Conservation (phyloP, 805 yeast species). For the Cyberlindnera veronae region DNA sequence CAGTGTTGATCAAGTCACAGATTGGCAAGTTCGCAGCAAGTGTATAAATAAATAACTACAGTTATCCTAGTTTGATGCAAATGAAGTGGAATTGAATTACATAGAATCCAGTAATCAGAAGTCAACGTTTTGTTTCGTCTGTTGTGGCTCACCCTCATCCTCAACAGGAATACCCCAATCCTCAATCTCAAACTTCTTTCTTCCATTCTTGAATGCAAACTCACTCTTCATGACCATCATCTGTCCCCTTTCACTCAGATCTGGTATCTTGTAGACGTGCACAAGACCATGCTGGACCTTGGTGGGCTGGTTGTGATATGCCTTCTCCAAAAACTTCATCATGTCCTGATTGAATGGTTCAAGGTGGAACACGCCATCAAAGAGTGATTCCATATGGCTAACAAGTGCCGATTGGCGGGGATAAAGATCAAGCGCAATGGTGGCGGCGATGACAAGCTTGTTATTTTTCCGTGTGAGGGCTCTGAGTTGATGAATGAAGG, state of each 20-base stretch:
- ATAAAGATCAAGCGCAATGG: conserved; percentile 64
- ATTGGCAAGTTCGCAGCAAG: too few species aligned
- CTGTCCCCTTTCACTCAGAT: conserved; percentile 69
- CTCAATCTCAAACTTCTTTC: conserved; percentile 79
- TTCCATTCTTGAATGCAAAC: conserved; percentile 81
- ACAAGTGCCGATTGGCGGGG: conserved; percentile 49
- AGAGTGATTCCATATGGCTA: conserved; percentile 52
- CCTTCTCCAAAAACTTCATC: conserved; percentile 60
- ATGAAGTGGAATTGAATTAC: neutral
- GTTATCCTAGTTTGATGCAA: too few species aligned
- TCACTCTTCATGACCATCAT: conserved; percentile 76
- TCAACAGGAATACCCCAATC: conserved; percentile 98
- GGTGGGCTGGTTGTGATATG: conserved; percentile 67
- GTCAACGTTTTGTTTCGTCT: conserved; percentile 11
- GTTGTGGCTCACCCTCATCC: conserved; percentile 40
- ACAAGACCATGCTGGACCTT: conserved; percentile 85
- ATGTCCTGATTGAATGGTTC: conserved; percentile 81
- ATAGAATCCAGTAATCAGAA: neutral
- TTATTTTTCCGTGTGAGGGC: conserved; percentile 45
- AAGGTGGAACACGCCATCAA: conserved; percentile 68
- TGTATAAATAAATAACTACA: too few species aligned
- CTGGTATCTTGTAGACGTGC: conserved; percentile 69
- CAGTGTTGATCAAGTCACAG: too few species aligned
- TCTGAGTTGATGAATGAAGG: conserved; percentile 59
- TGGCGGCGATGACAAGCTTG: conserved; percentile 47